A percentile compares a stretch with the other conserved stretches of the same genome.
phyloP scores from a whole-genome alignment of 106 monocot genomes.

The Dendrobium catenatum region DNA sequence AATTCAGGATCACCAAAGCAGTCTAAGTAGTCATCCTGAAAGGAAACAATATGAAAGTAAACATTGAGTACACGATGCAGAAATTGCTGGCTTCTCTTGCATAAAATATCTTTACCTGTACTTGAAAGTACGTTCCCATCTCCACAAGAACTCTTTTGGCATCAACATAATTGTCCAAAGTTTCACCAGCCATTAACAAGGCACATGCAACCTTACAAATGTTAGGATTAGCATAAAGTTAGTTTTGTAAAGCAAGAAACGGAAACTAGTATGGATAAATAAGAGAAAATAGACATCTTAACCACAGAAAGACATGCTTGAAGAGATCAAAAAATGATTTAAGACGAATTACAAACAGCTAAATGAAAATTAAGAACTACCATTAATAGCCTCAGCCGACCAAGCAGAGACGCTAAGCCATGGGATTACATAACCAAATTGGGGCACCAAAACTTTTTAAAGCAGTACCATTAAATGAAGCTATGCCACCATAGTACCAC shows the following conservation, averaged over 20 bases:
- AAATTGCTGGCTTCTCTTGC: not conserved
- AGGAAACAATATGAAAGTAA: slow-evolving; percentile 3
- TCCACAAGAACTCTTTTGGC: slow-evolving; percentile 87
- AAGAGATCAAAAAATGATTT: not conserved
- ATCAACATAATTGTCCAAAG: slow-evolving; percentile 54
- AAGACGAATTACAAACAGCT: no score
- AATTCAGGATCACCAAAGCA: slow-evolving; percentile 96
- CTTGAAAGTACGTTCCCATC: slow-evolving; percentile 98
- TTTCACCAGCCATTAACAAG: slow-evolving; percentile 79
- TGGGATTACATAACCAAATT: no score
- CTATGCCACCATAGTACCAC: no score
- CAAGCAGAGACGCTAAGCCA: no score
- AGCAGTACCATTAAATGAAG: no score
- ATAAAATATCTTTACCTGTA: slow-evolving; percentile 49
- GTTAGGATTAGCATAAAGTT: not conserved
- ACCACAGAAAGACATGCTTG: not conserved
- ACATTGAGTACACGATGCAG: not conserved
- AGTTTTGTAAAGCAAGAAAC: not conserved
- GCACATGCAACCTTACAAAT: slow-evolving; percentile 85
- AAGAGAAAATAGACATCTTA: not conserved
- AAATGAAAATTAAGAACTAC: no score
- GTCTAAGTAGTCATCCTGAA: slow-evolving; percentile 88
- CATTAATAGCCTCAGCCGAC: no score
- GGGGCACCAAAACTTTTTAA: no score
- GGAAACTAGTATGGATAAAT: not conserved